Percentiles rank a stretch among this genome's conserved stretches.
phyloP scores from a whole-genome alignment of 164 flowering plant species.

The Kalanchoe fedtschenkoi region DNA sequence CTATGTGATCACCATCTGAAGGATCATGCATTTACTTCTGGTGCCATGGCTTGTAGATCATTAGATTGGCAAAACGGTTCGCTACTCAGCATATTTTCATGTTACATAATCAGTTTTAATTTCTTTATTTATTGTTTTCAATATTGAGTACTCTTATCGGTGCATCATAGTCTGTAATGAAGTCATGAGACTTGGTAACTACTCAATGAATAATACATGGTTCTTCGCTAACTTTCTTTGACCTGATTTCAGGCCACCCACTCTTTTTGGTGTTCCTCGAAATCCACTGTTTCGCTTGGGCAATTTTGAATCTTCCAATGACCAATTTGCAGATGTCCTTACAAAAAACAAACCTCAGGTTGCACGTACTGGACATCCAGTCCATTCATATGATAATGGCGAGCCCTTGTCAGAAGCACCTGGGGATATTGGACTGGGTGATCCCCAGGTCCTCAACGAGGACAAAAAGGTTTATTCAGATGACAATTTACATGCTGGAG shows the following conservation, averaged over 20 bases:
- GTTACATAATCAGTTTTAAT: neutral
- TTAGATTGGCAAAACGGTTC: neutral
- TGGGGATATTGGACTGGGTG: constrained; percentile 34
- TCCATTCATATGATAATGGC: constrained; percentile 13
- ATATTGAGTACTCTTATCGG: neutral
- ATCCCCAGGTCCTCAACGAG: neutral
- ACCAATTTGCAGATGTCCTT: constrained; percentile 35
- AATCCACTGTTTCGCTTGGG: constrained; percentile 34
- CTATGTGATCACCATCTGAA: too few species aligned
- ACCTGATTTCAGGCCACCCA: constrained; percentile 49
- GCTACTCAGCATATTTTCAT: neutral
- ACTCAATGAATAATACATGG: neutral
- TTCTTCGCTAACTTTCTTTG: neutral
- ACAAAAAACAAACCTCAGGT: constrained; percentile 39
- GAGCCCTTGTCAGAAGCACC: constrained; percentile 24
- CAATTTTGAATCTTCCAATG: constrained; percentile 32
- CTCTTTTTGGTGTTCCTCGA: constrained; percentile 75
- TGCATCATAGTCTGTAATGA: neutral
- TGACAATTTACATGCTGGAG: neutral
- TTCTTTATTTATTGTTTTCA: neutral
- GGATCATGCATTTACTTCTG: neutral
- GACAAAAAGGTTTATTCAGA: neutral
- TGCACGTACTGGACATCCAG: constrained; percentile 14
- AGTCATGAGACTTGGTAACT: neutral
- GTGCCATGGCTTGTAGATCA: neutral